Percentiles rank a stretch among this genome's conserved stretches.
Evolutionary conservation across 2,329 filamentous ascomycete species (phyloP).

Genomic region (Sordariomycetes sp.): DNA sequence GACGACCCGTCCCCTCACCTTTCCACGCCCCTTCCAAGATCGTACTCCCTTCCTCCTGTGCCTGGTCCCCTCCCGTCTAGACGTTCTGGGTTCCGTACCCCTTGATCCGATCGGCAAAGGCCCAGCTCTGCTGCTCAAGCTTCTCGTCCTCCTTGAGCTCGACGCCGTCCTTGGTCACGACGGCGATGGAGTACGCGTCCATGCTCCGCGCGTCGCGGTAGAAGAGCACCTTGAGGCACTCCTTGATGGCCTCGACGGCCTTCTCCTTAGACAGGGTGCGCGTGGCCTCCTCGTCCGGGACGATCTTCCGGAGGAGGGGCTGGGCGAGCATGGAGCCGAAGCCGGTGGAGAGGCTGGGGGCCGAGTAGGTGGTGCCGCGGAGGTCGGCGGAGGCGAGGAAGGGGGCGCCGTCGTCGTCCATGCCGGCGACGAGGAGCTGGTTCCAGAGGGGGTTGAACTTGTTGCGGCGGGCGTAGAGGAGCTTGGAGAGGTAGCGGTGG

Average conservation of each 20-base stretch:
- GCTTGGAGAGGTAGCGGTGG: constrained; percentile 91
- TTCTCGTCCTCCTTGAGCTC: constrained; percentile 76
- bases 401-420: constrained; percentile 68
- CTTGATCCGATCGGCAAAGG: constrained; percentile 87
- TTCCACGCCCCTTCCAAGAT: neutral
- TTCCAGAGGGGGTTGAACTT: constrained; percentile 99
- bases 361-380: constrained; percentile 81
- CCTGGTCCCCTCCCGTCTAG: constrained; percentile 17
- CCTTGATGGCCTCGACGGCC: constrained; percentile 71
- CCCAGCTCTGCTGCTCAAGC: constrained; percentile 95
- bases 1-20: neutral
- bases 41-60: neutral
- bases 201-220: constrained; percentile 92
- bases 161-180: constrained; percentile 82
- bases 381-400: constrained; percentile 91
- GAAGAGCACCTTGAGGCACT: constrained; percentile 97
- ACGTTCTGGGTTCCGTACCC: constrained; percentile 85
- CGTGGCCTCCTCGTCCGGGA: constrained; percentile 73
- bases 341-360: constrained; percentile 83
- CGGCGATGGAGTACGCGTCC: constrained; percentile 83
- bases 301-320: constrained; percentile 75
- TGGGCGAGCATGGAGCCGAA: constrained; percentile 89
- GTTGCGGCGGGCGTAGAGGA: constrained; percentile 88
- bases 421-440: constrained; percentile 79
- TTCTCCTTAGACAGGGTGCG: constrained; percentile 63